These are phyloP conservation scores for Eucalyptus leucophloia DNA, from an alignment of 345 rosid species.

Conservation along the genomic window DNA sequence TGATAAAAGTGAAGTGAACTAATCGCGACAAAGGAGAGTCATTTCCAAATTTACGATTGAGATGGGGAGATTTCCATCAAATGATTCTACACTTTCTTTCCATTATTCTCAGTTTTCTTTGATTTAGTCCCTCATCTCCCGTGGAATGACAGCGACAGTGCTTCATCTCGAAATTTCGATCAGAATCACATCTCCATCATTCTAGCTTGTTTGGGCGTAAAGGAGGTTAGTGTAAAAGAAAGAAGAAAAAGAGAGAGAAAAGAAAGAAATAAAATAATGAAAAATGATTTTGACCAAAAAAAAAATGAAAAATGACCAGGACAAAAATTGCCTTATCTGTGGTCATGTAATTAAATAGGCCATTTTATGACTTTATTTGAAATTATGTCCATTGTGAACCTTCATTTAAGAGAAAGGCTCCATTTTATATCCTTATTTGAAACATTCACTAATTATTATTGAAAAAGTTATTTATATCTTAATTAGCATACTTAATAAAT, in stretches of 20 bases:
- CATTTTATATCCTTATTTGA: background rate
- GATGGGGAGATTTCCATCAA: background rate
- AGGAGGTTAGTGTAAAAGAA: background rate
- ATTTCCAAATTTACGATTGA: background rate
- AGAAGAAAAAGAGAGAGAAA: background rate
- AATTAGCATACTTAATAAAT: background rate
- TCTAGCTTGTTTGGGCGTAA: background rate
- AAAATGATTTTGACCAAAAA: background rate
- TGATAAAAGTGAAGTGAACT: background rate
- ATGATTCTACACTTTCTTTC: background rate
- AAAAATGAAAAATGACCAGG: background rate
- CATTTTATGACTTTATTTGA: background rate
- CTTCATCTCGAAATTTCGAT: background rate
- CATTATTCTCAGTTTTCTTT: background rate
- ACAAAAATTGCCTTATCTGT: background rate
- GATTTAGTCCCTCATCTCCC: background rate
- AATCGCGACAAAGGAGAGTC: background rate
- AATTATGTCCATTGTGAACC: background rate
- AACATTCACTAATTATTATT: background rate
- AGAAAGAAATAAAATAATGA: background rate
- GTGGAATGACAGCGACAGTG: background rate
- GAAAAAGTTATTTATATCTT: background rate
- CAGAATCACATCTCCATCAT: background rate
- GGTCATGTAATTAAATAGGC: background rate
- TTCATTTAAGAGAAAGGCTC: background rate